Percentiles rank a stretch among this genome's conserved stretches.
Conservation (phyloP, 129 eudicot genomes). For the Sambucus nigra region DNA sequence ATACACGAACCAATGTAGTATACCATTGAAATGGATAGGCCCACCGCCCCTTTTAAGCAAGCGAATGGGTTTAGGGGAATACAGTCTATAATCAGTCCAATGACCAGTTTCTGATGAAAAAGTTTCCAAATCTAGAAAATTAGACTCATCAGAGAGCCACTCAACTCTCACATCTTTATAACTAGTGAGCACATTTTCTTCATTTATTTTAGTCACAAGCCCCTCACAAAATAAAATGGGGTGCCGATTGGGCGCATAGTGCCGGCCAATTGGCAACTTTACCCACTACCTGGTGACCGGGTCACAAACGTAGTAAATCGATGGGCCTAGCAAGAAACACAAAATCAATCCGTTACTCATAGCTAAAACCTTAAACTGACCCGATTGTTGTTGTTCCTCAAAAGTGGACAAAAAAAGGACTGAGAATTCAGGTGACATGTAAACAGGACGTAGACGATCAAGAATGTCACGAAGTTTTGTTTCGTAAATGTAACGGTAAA, state of each 20-base stretch:
- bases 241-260: slow-evolving; percentile 20
- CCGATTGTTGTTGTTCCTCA: slow-evolving; percentile 44
- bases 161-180: slow-evolving; percentile 35
- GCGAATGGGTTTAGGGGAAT: slow-evolving; percentile 18
- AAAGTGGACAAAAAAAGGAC: slow-evolving; percentile 40
- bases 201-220: slow-evolving; percentile 30
- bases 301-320: slow-evolving; percentile 44
- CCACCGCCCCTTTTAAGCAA: slow-evolving; percentile 41
- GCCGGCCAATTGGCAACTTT: slow-evolving; percentile 31
- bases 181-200: slow-evolving; percentile 27
- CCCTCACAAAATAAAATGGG: slow-evolving; percentile 42
- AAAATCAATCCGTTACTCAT: slow-evolving; percentile 43
- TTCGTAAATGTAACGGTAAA: slow-evolving; percentile 40
- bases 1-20: slow-evolving; percentile 41
- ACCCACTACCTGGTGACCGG: slow-evolving; percentile 47
- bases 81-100: slow-evolving; percentile 30
- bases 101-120: slow-evolving; percentile 39
- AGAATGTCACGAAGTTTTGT: slow-evolving; percentile 31
- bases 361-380: slow-evolving; percentile 37
- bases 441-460: slow-evolving; percentile 32
- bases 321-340: slow-evolving; percentile 37
- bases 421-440: slow-evolving; percentile 24
- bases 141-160: slow-evolving; percentile 10
- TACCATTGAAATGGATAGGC: slow-evolving; percentile 30
- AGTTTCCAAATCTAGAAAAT: slow-evolving; percentile 25